A percentile compares a stretch with the other conserved stretches of the same genome.
These are phyloP conservation scores for Thermoascus crustaceus DNA, from an alignment of 2,329 filamentous ascomycete species.

Conservation along the genomic window DNA sequence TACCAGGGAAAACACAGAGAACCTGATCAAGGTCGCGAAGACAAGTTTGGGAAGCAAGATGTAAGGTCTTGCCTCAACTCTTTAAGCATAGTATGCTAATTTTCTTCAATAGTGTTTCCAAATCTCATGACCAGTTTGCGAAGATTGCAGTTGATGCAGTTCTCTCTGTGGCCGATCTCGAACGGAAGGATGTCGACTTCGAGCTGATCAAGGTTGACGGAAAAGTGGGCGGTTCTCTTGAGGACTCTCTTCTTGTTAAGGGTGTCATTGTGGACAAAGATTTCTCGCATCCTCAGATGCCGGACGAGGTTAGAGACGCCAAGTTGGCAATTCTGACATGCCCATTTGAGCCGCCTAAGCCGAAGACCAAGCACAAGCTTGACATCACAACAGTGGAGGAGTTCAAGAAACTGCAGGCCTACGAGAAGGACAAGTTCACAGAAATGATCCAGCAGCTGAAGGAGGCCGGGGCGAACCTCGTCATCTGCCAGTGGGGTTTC, in stretches of 20 bases:
- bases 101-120: constrained; percentile 58
- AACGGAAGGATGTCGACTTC: constrained; percentile 96
- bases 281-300: constrained; percentile 99
- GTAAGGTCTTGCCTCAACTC: constrained; percentile 21
- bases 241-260: constrained; percentile 91
- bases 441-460: constrained; percentile 99
- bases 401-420: constrained; percentile 94
- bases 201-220: constrained; percentile 99
- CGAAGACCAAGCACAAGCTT: constrained; percentile 99
- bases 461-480: constrained; percentile 90
- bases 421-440: constrained; percentile 91
- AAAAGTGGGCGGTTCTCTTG: constrained; percentile 88
- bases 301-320: constrained; percentile 84
- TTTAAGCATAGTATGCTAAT: constrained; percentile 12
- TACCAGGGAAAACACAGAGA: constrained; percentile 66
- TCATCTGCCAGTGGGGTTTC: constrained; percentile 99
- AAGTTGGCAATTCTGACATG: constrained; percentile 97
- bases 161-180: constrained; percentile 88
- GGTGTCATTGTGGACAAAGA: constrained; percentile 99
- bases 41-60: constrained; percentile 98
- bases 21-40: constrained; percentile 88
- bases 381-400: constrained; percentile 96
- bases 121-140: constrained; percentile 95
- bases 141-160: constrained; percentile 97
- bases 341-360: constrained; percentile 97